Percentiles rank a stretch among this genome's conserved stretches.
These are phyloP conservation scores for Adiantum capillusveneris DNA, from an alignment of 75 land plant species.

Conservation along the genomic window DNA sequence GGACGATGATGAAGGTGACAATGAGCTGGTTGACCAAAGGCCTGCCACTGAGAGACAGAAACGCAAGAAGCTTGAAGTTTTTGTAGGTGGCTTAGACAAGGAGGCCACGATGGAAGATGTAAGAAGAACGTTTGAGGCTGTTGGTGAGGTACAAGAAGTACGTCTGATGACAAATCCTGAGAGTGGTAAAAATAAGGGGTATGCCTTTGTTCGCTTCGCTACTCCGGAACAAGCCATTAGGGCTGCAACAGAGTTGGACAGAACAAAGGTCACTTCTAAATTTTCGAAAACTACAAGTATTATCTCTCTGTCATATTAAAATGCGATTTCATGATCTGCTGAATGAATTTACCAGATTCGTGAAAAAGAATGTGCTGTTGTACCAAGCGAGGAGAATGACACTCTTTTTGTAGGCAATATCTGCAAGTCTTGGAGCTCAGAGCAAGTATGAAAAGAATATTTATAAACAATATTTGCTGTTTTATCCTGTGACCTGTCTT, in stretches of 20 bases:
- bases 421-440: slow-evolving; percentile 41
- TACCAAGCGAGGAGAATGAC: slow-evolving; percentile 45
- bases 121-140: slow-evolving; percentile 32
- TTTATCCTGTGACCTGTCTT: background rate
- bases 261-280: slow-evolving; percentile 15
- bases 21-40: slow-evolving; percentile 14
- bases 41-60: slow-evolving; percentile 33
- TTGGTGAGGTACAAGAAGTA: slow-evolving; percentile 50
- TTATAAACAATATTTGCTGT: background rate
- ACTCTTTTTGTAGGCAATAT: slow-evolving; percentile 48
- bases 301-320: background rate
- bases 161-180: slow-evolving; percentile 38
- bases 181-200: slow-evolving; percentile 60
- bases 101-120: slow-evolving; percentile 61
- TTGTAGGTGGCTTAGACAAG: slow-evolving; percentile 62
- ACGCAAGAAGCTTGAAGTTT: slow-evolving; percentile 45
- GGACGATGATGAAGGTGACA: slow-evolving; percentile 5
- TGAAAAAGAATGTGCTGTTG: slow-evolving; percentile 42
- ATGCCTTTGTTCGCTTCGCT: slow-evolving; percentile 53
- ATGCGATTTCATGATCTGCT: background rate
- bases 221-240: slow-evolving; percentile 34
- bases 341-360: slow-evolving; percentile 15
- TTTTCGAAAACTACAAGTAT: background rate
- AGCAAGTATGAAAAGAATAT: slow-evolving; percentile 22
- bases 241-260: slow-evolving; percentile 36